phyloP scores from a whole-genome alignment of 164 flowering plant species.

The grape (Vitis vinifera) region DNA sequence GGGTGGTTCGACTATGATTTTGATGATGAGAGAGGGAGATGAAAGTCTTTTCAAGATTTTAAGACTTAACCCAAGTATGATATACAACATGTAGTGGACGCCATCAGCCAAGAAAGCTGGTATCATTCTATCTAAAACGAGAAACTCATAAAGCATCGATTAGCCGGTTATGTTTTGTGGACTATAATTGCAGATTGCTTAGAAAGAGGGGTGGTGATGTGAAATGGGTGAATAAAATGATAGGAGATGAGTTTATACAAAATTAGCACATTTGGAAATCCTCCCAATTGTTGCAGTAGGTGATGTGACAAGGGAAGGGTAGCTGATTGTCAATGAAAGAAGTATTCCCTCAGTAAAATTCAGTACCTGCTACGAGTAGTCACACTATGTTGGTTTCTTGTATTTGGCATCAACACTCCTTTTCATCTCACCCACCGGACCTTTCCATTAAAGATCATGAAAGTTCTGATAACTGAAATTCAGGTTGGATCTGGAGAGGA shows the following conservation, averaged over 20 bases:
- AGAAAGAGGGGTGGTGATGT: too few relatives aligned
- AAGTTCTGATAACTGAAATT: not conserved
- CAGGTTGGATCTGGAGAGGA: too few relatives aligned
- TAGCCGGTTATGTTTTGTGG: not conserved
- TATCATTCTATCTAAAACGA: too few relatives aligned
- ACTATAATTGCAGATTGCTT: not conserved
- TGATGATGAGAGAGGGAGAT: too few relatives aligned
- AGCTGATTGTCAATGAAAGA: not conserved
- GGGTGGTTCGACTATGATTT: too few relatives aligned
- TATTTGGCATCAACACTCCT: not conserved
- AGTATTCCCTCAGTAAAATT: not conserved
- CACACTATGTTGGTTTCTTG: too few relatives aligned
- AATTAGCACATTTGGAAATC: not conserved
- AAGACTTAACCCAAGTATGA: not conserved
- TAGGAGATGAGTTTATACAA: too few relatives aligned
- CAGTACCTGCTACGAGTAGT: too few relatives aligned
- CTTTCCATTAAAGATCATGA: not conserved
- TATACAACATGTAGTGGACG: not conserved
- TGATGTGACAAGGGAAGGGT: not conserved
- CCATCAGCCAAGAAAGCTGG: not conserved
- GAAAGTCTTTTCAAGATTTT: too few relatives aligned
- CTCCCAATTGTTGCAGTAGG: not conserved
- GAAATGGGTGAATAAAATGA: too few relatives aligned
- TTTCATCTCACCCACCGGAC: not conserved
- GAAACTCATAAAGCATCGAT: too few relatives aligned